Conservation (phyloP, 352 stramenopile genomes). For the Pythium sp. region DNA sequence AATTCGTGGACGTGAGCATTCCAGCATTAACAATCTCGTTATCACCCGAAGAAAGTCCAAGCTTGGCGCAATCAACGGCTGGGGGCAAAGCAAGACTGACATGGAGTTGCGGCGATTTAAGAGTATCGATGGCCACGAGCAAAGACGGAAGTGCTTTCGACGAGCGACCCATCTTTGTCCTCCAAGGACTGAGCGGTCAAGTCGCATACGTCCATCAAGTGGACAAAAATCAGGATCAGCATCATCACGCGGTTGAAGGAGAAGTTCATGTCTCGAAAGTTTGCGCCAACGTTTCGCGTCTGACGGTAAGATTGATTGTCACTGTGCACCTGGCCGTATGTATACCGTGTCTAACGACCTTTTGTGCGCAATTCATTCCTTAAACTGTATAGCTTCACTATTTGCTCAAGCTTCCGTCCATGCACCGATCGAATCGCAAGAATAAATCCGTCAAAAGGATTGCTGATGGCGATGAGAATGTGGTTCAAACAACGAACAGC, state of each 20-base stretch:
- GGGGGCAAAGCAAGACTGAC: constrained; percentile 5
- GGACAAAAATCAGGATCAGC: neutral
- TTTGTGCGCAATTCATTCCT: neutral
- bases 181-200: constrained; percentile 10
- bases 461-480: neutral
- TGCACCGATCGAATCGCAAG: neutral
- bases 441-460: neutral
- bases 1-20: constrained; percentile 10
- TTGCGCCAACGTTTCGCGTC: constrained; percentile 6
- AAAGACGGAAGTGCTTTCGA: neutral
- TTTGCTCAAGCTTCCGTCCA: constrained; percentile 33
- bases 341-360: neutral
- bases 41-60: neutral
- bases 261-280: neutral
- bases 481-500: neutral
- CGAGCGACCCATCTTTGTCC: neutral
- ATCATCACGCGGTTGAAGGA: constrained; percentile 13
- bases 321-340: neutral
- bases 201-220: constrained; percentile 13
- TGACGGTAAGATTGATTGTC: constrained; percentile 11
- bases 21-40: constrained; percentile 13
- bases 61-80: neutral
- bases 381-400: constrained; percentile 32
- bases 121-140: constrained; percentile 1
- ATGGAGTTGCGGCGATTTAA: constrained; percentile 10